phyloP scores from a whole-genome alignment of 2,329 filamentous ascomycete genomes.

The Podosphaera fusca region DNA sequence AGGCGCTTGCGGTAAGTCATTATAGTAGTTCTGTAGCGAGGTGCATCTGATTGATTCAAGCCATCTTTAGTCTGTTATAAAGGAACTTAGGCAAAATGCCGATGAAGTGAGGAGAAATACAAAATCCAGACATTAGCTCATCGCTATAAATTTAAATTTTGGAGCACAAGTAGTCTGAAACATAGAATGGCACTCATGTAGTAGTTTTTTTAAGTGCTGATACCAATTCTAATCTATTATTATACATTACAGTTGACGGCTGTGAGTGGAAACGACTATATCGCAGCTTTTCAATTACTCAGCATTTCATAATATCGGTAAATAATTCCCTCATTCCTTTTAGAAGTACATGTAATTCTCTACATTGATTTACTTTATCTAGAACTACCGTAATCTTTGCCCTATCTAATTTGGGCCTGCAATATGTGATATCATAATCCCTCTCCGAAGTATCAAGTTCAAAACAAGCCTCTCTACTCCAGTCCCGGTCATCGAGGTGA shows the following conservation, averaged over 20 bases:
- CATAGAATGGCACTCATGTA: too few relatives aligned
- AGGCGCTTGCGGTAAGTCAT: conserved; percentile 62
- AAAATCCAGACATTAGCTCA: not conserved
- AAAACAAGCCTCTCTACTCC: conserved; percentile 81
- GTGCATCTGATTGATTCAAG: conserved; percentile 4
- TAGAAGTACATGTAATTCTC: conserved; percentile 47
- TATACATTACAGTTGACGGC: too few relatives aligned
- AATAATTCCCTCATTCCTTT: conserved; percentile 71
- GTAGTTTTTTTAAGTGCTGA: too few relatives aligned
- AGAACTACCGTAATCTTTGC: conserved; percentile 57
- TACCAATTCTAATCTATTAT: too few relatives aligned
- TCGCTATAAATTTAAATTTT: not conserved
- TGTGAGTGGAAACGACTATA: too few relatives aligned
- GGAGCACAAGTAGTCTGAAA: too few relatives aligned
- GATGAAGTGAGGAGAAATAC: conserved; percentile 9
- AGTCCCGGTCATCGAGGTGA: conserved; percentile 66
- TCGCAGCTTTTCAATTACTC: not conserved
- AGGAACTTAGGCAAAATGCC: conserved; percentile 14
- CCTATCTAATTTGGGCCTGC: conserved; percentile 58
- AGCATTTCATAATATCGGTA: conserved; percentile 33
- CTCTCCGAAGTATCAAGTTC: conserved; percentile 61
- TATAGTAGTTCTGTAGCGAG: not conserved
- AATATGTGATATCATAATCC: conserved; percentile 68
- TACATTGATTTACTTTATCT: conserved; percentile 59
- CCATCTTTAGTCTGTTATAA: conserved; percentile 12